Conservation (phyloP, 768 basidiomycete genomes). For the Coprinellus micaceus region DNA sequence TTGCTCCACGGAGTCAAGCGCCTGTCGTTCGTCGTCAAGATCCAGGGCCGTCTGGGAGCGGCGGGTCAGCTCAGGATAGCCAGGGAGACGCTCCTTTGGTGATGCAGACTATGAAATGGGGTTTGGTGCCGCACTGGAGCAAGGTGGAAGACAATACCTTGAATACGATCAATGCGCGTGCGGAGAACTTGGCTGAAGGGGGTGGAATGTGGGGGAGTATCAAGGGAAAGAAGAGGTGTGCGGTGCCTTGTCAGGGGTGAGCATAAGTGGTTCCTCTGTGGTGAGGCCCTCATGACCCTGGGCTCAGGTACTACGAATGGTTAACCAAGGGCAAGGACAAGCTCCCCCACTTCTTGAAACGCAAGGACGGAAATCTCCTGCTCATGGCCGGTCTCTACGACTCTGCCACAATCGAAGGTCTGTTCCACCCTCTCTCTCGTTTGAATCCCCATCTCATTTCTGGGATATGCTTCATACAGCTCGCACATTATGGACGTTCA, state of each 20-base stretch:
- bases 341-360: slow-evolving; percentile 78
- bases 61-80: slow-evolving; percentile 4
- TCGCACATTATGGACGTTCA: slow-evolving; percentile 70
- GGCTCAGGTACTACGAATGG: slow-evolving; percentile 93
- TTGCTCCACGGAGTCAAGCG: slow-evolving; percentile 76
- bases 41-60: slow-evolving; percentile 15
- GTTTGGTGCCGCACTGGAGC: slow-evolving; percentile 80
- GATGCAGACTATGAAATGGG: slow-evolving; percentile 88
- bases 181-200: slow-evolving; percentile 73
- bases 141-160: slow-evolving; percentile 68
- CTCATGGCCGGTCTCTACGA: slow-evolving; percentile 91
- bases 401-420: slow-evolving; percentile 61
- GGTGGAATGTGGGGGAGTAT: slow-evolving; percentile 84
- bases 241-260: slow-evolving; percentile 62
- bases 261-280: slow-evolving; percentile 2
- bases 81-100: slow-evolving; percentile 33
- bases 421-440: neutral
- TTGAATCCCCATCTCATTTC: neutral
- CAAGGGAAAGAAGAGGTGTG: slow-evolving; percentile 79
- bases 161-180: slow-evolving; percentile 87
- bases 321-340: slow-evolving; percentile 76
- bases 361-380: slow-evolving; percentile 61
- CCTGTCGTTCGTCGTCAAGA: slow-evolving; percentile 63
- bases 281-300: neutral
- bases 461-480: slow-evolving; percentile 31